phyloP scores from a whole-genome alignment of 352 stramenopile genomes.

The Elongisporangium senticosum region DNA sequence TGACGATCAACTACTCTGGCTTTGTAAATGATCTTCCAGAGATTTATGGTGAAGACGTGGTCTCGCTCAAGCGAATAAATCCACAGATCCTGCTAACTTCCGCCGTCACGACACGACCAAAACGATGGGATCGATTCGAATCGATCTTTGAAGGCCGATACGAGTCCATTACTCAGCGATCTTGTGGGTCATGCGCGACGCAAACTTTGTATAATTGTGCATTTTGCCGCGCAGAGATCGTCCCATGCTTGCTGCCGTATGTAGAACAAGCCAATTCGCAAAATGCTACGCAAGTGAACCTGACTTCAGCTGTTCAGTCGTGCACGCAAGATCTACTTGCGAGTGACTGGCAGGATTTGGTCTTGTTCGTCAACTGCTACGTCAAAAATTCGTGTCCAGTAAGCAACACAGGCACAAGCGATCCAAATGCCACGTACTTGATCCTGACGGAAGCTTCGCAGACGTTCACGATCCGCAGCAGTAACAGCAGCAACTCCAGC shows the following conservation, averaged over 20 bases:
- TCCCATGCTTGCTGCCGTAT: slow-evolving; percentile 4
- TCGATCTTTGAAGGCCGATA: not conserved
- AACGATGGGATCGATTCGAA: not conserved
- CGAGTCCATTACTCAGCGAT: not conserved
- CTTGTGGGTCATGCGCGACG: not conserved
- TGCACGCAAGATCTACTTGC: slow-evolving; percentile 1
- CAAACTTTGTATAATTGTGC: not conserved
- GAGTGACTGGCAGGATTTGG: not conserved
- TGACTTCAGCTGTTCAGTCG: not conserved
- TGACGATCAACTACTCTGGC: not conserved
- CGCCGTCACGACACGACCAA: not conserved
- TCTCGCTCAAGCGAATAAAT: not conserved
- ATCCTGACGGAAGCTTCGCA: not conserved
- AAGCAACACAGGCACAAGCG: not conserved
- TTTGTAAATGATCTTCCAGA: not conserved
- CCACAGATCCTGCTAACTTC: not conserved
- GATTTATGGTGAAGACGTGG: not conserved
- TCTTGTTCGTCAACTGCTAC: slow-evolving; percentile 8
- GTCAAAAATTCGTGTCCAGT: slow-evolving; percentile 6
- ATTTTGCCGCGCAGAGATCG: not conserved
- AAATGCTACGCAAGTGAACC: slow-evolving; percentile 1
- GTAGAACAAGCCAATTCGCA: not conserved
- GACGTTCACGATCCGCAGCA: not conserved
- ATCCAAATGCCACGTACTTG: slow-evolving; percentile 4
- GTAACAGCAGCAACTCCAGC: not conserved